These are phyloP conservation scores for Gillenia trifoliata DNA, from an alignment of 306 rosid species.

Conservation along the genomic window DNA sequence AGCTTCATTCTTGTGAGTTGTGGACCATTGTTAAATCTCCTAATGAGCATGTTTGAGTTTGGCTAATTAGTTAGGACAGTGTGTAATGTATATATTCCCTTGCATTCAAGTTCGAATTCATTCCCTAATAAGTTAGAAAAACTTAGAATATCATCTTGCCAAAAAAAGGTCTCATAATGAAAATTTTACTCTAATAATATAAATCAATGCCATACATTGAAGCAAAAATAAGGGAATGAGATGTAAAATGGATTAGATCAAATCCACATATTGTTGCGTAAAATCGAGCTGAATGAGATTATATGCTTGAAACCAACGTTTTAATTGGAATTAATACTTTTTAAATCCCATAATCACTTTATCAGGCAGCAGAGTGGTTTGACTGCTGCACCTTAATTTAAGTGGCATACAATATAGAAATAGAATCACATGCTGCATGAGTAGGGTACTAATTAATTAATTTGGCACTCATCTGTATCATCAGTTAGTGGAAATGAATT, in stretches of 20 bases:
- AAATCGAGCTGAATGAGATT: not conserved
- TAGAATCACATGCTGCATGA: conserved; percentile 2
- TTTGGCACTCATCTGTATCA: not conserved
- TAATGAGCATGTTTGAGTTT: too few species aligned
- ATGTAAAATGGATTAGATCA: not conserved
- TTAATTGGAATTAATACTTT: not conserved
- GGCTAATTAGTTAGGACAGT: too few species aligned
- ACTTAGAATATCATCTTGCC: too few species aligned
- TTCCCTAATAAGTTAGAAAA: too few species aligned
- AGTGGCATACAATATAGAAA: not conserved
- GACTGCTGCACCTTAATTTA: not conserved
- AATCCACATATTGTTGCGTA: not conserved
- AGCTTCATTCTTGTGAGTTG: not conserved
- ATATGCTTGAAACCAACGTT: not conserved
- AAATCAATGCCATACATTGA: not conserved
- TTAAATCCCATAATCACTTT: conserved; percentile 4
- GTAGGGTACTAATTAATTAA: not conserved
- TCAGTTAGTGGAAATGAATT: not conserved
- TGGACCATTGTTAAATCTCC: not conserved
- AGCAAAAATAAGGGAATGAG: not conserved
- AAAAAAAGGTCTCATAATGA: too few species aligned
- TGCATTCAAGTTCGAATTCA: too few species aligned
- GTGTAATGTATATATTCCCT: too few species aligned
- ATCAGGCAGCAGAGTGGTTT: not conserved
- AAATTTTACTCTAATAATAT: too few species aligned